Evolutionary conservation across 371 early-diverging fungal species (phyloP).

Genomic region (Sporodiniella umbellata): DNA sequence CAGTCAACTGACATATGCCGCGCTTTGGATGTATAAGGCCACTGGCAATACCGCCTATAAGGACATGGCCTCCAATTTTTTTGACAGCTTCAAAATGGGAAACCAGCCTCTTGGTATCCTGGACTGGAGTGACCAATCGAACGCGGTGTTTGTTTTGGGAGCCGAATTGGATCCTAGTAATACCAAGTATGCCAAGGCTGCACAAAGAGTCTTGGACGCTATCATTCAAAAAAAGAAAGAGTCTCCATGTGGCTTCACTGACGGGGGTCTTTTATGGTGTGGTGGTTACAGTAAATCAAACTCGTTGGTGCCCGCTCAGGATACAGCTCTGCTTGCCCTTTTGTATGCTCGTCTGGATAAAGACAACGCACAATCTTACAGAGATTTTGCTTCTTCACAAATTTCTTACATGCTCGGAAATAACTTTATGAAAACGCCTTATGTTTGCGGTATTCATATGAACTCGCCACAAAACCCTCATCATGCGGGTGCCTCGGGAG

Average conservation of each 20-base stretch:
- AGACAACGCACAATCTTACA: conserved; percentile 30
- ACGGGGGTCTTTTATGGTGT: conserved; percentile 57
- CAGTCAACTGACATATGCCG: conserved; percentile 58
- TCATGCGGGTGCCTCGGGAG: conserved; percentile 62
- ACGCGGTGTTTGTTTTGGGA: conserved; percentile 51
- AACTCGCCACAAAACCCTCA: conserved; percentile 66
- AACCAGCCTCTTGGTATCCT: conserved; percentile 17
- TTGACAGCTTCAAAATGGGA: conserved; percentile 33
- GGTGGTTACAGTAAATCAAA: conserved; percentile 44
- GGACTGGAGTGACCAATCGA: conserved; percentile 56
- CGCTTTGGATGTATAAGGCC: conserved; percentile 61
- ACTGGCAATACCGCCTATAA: conserved; percentile 46
- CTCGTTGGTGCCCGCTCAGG: conserved; percentile 47
- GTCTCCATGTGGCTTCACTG: conserved; percentile 45
- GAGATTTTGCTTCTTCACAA: conserved; percentile 45
- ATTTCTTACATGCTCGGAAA: conserved; percentile 57
- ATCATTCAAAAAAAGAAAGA: conserved; percentile 24
- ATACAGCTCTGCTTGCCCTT: conserved; percentile 40
- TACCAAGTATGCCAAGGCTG: conserved; percentile 35
- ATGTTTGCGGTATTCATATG: conserved; percentile 58
- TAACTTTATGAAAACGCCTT: conserved; percentile 57
- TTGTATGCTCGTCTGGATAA: conserved; percentile 30
- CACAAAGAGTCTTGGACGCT: conserved; percentile 30
- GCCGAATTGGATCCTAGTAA: conserved; percentile 40
- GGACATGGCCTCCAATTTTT: conserved; percentile 46